These are phyloP conservation scores for Xylaria sp. DNA, from an alignment of 495 filamentous ascomycete genomes.

Conservation along the genomic window DNA sequence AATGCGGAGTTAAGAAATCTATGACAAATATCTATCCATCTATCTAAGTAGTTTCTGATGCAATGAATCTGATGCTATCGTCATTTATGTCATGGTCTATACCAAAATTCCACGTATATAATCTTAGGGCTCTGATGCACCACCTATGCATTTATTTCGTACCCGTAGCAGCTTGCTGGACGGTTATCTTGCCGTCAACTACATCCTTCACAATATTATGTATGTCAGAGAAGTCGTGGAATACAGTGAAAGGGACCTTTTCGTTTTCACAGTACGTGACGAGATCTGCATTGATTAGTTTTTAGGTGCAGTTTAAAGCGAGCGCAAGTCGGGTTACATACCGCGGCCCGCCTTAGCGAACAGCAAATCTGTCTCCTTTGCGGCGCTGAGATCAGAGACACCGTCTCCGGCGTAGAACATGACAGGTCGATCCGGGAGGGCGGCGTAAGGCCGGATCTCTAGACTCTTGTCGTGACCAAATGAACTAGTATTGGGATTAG, in stretches of 20 bases:
- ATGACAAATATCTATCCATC: constrained; percentile 25
- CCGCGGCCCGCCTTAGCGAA: constrained; percentile 91
- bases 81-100: constrained; percentile 27
- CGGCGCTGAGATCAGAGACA: constrained; percentile 86
- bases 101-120: constrained; percentile 14
- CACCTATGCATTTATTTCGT: constrained; percentile 31
- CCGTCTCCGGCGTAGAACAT: constrained; percentile 93
- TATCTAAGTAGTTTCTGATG: constrained; percentile 22
- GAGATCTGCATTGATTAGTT: constrained; percentile 63
- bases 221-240: constrained; percentile 80
- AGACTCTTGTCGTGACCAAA: constrained; percentile 95
- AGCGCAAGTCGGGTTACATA: constrained; percentile 48
- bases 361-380: constrained; percentile 84
- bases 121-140: neutral
- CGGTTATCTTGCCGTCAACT: constrained; percentile 61
- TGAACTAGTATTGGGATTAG: constrained; percentile 54
- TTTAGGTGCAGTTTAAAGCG: constrained; percentile 20
- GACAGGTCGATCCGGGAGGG: constrained; percentile 72
- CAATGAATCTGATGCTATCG: constrained; percentile 7
- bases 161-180: constrained; percentile 52
- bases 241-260: constrained; percentile 80
- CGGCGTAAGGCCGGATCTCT: constrained; percentile 84
- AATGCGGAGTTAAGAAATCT: constrained; percentile 1
- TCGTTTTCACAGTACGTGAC: constrained; percentile 80
- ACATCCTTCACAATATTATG: constrained; percentile 77